Conservation (phyloP, 2,329 filamentous ascomycete genomes). For the Xenosphaeropsis pyriputrescens region DNA sequence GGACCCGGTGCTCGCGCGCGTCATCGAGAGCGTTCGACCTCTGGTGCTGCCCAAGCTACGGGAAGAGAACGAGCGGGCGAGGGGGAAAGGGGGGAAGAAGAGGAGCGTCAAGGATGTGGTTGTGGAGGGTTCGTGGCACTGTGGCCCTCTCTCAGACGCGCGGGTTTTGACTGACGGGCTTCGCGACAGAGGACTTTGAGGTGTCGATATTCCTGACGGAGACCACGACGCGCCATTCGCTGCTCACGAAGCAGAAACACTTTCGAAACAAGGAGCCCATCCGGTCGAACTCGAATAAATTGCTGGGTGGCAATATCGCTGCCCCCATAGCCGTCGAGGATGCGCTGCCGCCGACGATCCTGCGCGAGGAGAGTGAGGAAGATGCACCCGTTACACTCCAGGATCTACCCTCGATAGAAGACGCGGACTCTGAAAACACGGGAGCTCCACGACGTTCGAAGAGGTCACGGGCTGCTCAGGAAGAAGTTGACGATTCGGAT, state of each 20-base stretch:
- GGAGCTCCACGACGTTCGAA: conserved; percentile 11
- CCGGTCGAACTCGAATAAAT: conserved; percentile 43
- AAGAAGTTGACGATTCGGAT: conserved; percentile 17
- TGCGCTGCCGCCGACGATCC: conserved; percentile 6
- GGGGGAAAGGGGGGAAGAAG: conserved; percentile 41
- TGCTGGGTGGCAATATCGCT: conserved; percentile 39
- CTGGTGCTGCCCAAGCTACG: conserved; percentile 80
- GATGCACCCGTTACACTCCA: conserved; percentile 7
- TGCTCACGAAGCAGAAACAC: conserved; percentile 74
- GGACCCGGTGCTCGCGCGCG: conserved; percentile 61
- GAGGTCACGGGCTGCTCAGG: conserved; percentile 15
- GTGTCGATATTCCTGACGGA: conserved; percentile 89
- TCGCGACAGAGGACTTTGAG: conserved; percentile 70
- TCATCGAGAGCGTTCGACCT: conserved; percentile 75
- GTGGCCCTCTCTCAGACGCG: neutral
- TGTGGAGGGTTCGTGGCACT: conserved; percentile 44
- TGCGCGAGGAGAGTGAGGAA: conserved; percentile 14
- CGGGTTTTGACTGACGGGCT: conserved; percentile 5
- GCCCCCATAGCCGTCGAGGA: conserved; percentile 25
- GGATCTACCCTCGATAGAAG: conserved; percentile 11
- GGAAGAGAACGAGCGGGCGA: conserved; percentile 64
- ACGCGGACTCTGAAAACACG: conserved; percentile 2
- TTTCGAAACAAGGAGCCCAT: conserved; percentile 35
- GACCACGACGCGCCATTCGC: conserved; percentile 67
- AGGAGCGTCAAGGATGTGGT: conserved; percentile 80